Base-by-base conservation (phyloP, 768 basidiomycete species). In the Hericium alpestre region DNA sequence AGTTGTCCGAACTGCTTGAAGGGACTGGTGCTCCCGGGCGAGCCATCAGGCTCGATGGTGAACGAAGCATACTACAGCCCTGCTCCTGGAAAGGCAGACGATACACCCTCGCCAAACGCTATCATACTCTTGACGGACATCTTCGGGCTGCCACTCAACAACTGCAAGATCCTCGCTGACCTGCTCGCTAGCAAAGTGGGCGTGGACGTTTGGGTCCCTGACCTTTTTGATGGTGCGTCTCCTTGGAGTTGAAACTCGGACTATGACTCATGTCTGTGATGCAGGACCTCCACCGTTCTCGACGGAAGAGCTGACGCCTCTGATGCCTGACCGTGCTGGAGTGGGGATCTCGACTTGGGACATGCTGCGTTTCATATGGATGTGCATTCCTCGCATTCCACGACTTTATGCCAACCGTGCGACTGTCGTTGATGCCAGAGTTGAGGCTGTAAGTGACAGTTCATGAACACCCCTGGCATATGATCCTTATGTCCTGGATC, bases 201-300 rank as follows among this genome's bases (percentile, higher is more conserved):
- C 16, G 80, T 82, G 59, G 83, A 85, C 61, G 82, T 83, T 16
- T 85, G 80, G 77, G 72, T 82, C 16, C 83, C 83, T 9, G 81
- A 86, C 67, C 66, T 81, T 51, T 85, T 83, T 61, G 65, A 72
- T 58, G 83, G 82, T 79, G 54, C 49, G 70, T 63, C 38, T 55
- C 16, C 51, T 32, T 15, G 3, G 9, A 22, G 18, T 1, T 1
- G 4, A 12, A 22, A 6, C 12, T 43, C 22, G 13, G 32, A 16
- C 37, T 53, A 22, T 43, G n/a, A 3, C 41, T 43, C 12, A 37
- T 22, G n/a, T n/a, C 18, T 20, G 22, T 15, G 37, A 10, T 4
- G 15, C 59, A 61, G 73, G 74, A 10, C 60, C 59, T 7, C 72
- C 72, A 15, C 59, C 66, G 6, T 38, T 71, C 41, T 58, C 56